Base-by-base conservation (phyloP, 352 stramenopile species). In the Phytopythium sindhum region DNA sequence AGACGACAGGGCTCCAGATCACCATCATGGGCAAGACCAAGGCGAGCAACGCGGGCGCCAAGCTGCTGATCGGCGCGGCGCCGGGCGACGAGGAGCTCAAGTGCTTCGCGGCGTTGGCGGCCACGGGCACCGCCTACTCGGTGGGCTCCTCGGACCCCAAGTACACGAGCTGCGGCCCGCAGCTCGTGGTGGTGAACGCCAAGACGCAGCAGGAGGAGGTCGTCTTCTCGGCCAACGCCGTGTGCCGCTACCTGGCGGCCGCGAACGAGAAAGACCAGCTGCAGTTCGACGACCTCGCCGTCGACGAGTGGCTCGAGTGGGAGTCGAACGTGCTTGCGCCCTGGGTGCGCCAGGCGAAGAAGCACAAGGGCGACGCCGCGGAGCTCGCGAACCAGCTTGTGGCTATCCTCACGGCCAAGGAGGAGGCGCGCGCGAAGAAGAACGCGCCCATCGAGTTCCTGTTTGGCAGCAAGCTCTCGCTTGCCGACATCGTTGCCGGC, bases 251-350 rank as follows among this genome's bases (percentile, higher is more conserved):
- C 66, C 56, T 93, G 28, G 82, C 84, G 44, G 67, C 72, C 11
- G 69, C 78, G n/a, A 68, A 70, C n/a, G 47, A 58, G 37, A 41
- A 56, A 35, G 58, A 73, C 24, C 61, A 75, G 62, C 69, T 95
- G 35, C 73, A 89, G 57, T 74, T 70, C 44, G 82, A 95, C 8
- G 84, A 95, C 55, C 64, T 93, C 37, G 78, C 81, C 2, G 83
- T 95, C 41, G 84, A 95, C 61, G 86, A 95, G 54, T 95, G 83
- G 78, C 29, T 95, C 29, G 83, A 90, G 60, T 95, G 86, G 86
- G 86, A 95, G 67, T 78, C 76, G 57, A 77, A 86, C 37, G 75
- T 84, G 61, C 74, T 91, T 39, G 59, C 73, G 35, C 81, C 76
- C 17, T 91, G 78, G 78, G 70, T 91, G 55, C 69, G 58, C 28